Base-by-base conservation (phyloP, 2,329 filamentous ascomycete species). In the Sporothrix sp. region DNA sequence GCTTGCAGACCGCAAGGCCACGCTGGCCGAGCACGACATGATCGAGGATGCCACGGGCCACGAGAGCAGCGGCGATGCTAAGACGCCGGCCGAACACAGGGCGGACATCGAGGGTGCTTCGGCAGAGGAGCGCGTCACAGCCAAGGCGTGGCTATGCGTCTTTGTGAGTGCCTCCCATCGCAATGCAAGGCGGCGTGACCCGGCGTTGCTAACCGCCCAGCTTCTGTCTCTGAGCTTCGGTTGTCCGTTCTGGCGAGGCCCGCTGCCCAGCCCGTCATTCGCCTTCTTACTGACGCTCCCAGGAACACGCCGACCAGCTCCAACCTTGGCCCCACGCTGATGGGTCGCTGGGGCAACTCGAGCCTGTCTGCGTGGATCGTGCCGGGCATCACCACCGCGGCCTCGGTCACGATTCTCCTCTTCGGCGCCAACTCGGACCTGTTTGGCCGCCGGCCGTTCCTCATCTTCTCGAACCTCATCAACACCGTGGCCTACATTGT, bases 11-110 rank as follows among this genome's bases (percentile, higher is more conserved):
- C n/a, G n/a, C 60, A 48, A 48, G 18, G 45, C 25, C 2, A 35
- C 39, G 11, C 16, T 36, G n/a, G 3, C 45, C 5, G 13, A 77
- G 75, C 69, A 68, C 72, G 63, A 64, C 69, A 63, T n/a, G 3
- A 38, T 47, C 23, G 33, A 47, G 16, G 8, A 47, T 30, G 21
- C 23, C 14, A 16, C 7, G 14, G 18, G 11, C 3, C 4, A 43
- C 7, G 39, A 43, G 25, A 43, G 39, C 14, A 6, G 21, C 7
- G 38, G 38, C 23, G 39, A 20, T 8, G n/a, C 32, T n/a, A 13
- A 14, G 32, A 33, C n/a, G n/a, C n/a, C n/a, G n/a, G n/a, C n/a
- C n/a, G n/a, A n/a, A n/a, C n/a, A 13, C 10, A 43, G 20, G n/a
- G 20, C 39, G n/a, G 39, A 30, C n/a, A 20, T 30, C 4, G 27